A percentile compares a stretch with the other conserved stretches of the same genome.
Conservation (phyloP, 2,329 filamentous ascomycete genomes). For the Cladosporium oxysporum region DNA sequence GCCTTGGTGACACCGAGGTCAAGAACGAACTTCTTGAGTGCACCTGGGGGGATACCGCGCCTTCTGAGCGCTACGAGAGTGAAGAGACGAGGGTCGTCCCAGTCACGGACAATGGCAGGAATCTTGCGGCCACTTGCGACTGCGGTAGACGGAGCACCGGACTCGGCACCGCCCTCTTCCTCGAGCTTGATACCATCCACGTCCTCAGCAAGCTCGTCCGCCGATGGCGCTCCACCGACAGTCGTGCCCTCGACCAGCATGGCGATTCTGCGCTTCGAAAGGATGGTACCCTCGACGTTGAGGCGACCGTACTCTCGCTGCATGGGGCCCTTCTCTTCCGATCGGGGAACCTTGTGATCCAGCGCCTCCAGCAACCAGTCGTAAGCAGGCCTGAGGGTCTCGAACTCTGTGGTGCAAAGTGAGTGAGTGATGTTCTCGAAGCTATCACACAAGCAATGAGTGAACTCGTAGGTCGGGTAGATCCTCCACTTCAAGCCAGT, state of each 20-base stretch:
- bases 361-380: slow-evolving; percentile 85
- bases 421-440: slow-evolving; percentile 91
- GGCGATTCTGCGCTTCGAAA: slow-evolving; percentile 82
- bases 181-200: slow-evolving; percentile 45
- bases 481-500: slow-evolving; percentile 86
- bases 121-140: slow-evolving; percentile 35
- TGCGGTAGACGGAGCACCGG: slow-evolving; percentile 29
- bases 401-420: slow-evolving; percentile 90
- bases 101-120: slow-evolving; percentile 68
- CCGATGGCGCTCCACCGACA: slow-evolving; percentile 32
- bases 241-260: slow-evolving; percentile 71
- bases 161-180: slow-evolving; percentile 43
- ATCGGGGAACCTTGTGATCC: slow-evolving; percentile 71
- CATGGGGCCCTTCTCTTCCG: slow-evolving; percentile 66
- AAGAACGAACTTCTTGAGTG: slow-evolving; percentile 85
- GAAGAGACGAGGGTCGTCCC: slow-evolving; percentile 90
- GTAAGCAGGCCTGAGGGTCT: slow-evolving; percentile 80
- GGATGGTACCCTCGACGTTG: slow-evolving; percentile 79
- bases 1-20: slow-evolving; percentile 89
- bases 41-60: slow-evolving; percentile 82
- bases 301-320: slow-evolving; percentile 83
- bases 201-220: slow-evolving; percentile 30
- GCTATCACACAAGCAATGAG: slow-evolving; percentile 84
- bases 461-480: slow-evolving; percentile 91
- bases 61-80: slow-evolving; percentile 82